Conservation (phyloP, 768 basidiomycete genomes). For the Tulasnella sp. region DNA sequence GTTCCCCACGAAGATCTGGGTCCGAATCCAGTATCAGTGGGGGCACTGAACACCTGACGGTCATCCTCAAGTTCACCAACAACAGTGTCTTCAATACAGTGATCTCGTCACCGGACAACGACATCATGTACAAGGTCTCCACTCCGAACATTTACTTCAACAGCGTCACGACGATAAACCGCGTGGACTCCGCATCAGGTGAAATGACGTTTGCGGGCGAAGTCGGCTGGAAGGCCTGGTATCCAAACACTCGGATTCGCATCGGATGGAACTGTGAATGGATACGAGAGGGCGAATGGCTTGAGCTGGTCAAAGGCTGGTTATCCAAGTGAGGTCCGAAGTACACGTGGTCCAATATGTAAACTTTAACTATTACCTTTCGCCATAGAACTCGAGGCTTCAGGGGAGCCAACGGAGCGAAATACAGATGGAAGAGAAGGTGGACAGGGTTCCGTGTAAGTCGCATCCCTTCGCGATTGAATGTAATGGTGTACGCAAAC, state of each 20-base stretch:
- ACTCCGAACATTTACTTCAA: background rate
- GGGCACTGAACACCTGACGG: too few relatives aligned
- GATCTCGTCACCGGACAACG: background rate
- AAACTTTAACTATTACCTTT: background rate
- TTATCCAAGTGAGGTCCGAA: background rate
- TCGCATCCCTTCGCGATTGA: background rate
- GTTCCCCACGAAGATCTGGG: too few relatives aligned
- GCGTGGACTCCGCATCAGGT: background rate
- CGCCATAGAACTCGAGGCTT: background rate
- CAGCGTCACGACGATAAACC: background rate
- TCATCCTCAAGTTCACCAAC: background rate
- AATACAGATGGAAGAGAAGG: background rate
- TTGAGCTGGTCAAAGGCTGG: background rate
- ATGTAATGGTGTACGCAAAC: background rate
- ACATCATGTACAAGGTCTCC: conserved; percentile 9
- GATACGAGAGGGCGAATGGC: background rate
- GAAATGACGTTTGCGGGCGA: background rate
- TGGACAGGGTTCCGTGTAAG: background rate
- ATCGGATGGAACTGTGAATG: conserved; percentile 6
- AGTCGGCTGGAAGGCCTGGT: conserved; percentile 3
- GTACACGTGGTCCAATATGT: background rate
- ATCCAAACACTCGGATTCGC: background rate
- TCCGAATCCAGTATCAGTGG: too few relatives aligned
- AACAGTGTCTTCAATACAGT: conserved; percentile 4
- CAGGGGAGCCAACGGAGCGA: background rate